Evolutionary conservation across 306 rosid genomes (phyloP).

Genomic region (Biancaea sappan): DNA sequence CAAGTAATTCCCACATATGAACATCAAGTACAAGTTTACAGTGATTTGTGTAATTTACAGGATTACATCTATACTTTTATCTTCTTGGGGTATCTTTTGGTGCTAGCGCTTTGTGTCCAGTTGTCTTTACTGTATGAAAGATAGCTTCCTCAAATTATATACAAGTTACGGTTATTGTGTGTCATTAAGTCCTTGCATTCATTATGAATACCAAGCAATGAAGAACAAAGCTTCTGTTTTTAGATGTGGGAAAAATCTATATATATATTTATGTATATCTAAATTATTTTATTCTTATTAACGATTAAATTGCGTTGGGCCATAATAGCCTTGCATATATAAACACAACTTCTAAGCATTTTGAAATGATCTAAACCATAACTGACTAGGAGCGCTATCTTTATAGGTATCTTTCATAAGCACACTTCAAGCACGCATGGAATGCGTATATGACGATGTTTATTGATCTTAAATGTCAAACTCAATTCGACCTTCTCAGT

Average conservation of each 20-base stretch:
- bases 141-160: too few relatives aligned
- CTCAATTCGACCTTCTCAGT: not conserved
- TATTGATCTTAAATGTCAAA: not conserved
- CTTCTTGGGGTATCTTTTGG: not conserved
- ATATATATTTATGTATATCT: too few relatives aligned
- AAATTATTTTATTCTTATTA: not conserved
- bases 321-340: not conserved
- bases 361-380: too few relatives aligned
- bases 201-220: not conserved
- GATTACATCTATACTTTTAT: not conserved
- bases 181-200: not conserved
- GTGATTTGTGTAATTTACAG: not conserved
- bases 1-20: conserved; percentile 23
- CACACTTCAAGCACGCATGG: too few relatives aligned
- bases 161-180: not conserved
- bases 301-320: not conserved
- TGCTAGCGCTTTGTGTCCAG: too few relatives aligned
- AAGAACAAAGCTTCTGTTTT: not conserved
- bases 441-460: not conserved
- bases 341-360: not conserved
- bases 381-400: too few relatives aligned
- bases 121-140: too few relatives aligned
- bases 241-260: not conserved
- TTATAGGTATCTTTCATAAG: too few relatives aligned
- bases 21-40: not conserved